A percentile compares a stretch with the other conserved stretches of the same genome.
Evolutionary conservation across 208 protist species (phyloP).

Genomic region (Wallacemonas collosoma): DNA sequence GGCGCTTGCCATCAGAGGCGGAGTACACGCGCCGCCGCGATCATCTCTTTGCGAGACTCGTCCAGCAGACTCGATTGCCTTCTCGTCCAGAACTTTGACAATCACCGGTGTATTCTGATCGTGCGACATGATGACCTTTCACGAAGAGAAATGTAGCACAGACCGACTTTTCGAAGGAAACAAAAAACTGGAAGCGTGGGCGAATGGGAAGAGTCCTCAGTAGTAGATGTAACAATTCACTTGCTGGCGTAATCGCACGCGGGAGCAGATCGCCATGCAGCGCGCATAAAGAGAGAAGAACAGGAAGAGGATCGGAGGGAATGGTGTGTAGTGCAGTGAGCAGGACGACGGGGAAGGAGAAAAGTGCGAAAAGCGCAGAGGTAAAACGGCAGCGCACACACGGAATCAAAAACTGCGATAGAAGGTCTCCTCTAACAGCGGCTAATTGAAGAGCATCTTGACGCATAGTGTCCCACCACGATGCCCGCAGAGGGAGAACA

Average conservation of each 20-base stretch:
- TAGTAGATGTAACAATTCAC: background rate
- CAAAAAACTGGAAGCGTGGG: background rate
- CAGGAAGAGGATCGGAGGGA: background rate
- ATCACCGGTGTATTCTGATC: background rate
- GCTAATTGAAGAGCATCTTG: too few relatives aligned
- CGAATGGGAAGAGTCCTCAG: background rate
- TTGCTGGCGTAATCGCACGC: background rate
- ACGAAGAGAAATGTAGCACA: background rate
- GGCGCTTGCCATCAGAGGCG: conserved; percentile 12
- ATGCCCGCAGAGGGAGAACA: too few relatives aligned
- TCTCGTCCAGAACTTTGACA: conserved; percentile 7
- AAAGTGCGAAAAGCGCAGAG: too few relatives aligned
- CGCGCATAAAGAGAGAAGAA: background rate
- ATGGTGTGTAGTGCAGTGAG: too few relatives aligned
- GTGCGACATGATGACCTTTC: background rate
- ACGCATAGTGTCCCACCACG: too few relatives aligned
- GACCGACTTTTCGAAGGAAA: background rate
- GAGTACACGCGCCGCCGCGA: conserved; percentile 11
- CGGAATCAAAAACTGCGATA: too few relatives aligned
- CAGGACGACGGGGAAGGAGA: too few relatives aligned
- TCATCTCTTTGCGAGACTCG: conserved; percentile 8
- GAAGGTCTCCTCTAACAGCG: too few relatives aligned
- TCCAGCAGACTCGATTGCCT: conserved; percentile 13
- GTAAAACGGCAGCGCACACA: too few relatives aligned
- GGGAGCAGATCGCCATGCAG: too few relatives aligned